phyloP scores from a whole-genome alignment of 2,329 filamentous ascomycete genomes.

The Podosphaera fusca region DNA sequence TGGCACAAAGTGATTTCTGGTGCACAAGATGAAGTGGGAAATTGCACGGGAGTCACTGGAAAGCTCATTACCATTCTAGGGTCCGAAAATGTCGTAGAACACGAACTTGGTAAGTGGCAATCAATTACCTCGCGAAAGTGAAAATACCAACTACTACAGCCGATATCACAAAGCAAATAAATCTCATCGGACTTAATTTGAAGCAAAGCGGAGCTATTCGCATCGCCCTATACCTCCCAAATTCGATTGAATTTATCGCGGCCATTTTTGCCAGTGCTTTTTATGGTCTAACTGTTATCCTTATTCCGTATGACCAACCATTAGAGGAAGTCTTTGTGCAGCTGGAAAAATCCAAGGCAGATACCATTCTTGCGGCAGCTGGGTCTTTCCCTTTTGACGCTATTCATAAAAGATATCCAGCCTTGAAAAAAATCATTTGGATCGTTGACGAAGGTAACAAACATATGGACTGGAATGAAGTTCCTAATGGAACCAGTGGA shows the following conservation, averaged over 20 bases:
- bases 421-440: conserved; percentile 64
- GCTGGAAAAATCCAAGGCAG: conserved; percentile 48
- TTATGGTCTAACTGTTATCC: conserved; percentile 53
- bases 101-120: conserved; percentile 31
- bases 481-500: conserved; percentile 53
- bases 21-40: conserved; percentile 36
- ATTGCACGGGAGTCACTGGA: conserved; percentile 34
- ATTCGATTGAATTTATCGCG: conserved; percentile 71
- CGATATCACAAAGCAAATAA: conserved; percentile 66
- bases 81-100: conserved; percentile 49
- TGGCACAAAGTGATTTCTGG: conserved; percentile 57
- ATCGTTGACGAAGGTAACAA: conserved; percentile 76
- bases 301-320: conserved; percentile 63
- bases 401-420: conserved; percentile 43
- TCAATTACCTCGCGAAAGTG: no score
- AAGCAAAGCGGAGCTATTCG: conserved; percentile 47
- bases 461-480: conserved; percentile 89
- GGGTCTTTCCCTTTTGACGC: conserved; percentile 65
- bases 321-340: conserved; percentile 47
- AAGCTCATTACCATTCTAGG: conserved; percentile 62
- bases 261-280: conserved; percentile 76
- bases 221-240: conserved; percentile 77
- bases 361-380: conserved; percentile 63
- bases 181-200: conserved; percentile 58
- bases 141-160: conserved; percentile 19